phyloP scores from a whole-genome alignment of 371 early-diverging fungal genomes.

The Mucor sp. region DNA sequence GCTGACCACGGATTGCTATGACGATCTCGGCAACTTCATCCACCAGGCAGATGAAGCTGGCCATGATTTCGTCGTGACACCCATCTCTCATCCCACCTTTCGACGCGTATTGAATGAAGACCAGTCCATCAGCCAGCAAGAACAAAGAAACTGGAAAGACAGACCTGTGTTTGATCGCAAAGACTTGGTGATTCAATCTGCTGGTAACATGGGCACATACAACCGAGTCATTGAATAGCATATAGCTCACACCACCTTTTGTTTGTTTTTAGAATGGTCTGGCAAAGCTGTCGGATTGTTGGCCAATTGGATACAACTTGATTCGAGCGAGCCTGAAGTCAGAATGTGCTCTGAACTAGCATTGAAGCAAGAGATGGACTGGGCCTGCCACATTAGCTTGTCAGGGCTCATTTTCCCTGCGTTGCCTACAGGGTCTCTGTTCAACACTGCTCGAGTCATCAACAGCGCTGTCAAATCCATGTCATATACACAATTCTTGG shows the following conservation, averaged over 20 bases:
- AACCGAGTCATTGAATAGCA: background rate
- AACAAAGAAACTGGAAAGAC: conserved; percentile 37
- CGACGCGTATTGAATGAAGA: conserved; percentile 49
- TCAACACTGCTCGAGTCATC: conserved; percentile 64
- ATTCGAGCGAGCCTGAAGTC: conserved; percentile 50
- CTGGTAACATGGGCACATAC: conserved; percentile 28
- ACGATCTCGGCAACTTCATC: conserved; percentile 45
- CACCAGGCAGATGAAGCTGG: conserved; percentile 49
- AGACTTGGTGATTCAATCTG: conserved; percentile 46
- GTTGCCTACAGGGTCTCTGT: conserved; percentile 30
- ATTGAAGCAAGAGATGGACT: conserved; percentile 70
- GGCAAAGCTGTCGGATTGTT: conserved; percentile 58
- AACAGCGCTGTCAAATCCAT: conserved; percentile 44
- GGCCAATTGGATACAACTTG: conserved; percentile 66
- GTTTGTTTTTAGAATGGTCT: conserved; percentile 53
- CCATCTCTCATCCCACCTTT: conserved; percentile 57
- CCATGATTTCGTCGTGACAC: conserved; percentile 63
- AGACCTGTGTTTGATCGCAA: conserved; percentile 44
- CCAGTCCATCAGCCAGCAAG: conserved; percentile 11
- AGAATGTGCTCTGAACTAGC: conserved; percentile 66
- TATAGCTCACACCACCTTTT: background rate
- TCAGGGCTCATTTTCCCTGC: conserved; percentile 60
- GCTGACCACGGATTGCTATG: conserved; percentile 32
- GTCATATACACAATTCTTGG: conserved; percentile 49
- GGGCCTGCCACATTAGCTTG: conserved; percentile 75